These are phyloP conservation scores for Hypoxylon sp. DNA, from an alignment of 2,329 filamentous ascomycete species.

Conservation along the genomic window DNA sequence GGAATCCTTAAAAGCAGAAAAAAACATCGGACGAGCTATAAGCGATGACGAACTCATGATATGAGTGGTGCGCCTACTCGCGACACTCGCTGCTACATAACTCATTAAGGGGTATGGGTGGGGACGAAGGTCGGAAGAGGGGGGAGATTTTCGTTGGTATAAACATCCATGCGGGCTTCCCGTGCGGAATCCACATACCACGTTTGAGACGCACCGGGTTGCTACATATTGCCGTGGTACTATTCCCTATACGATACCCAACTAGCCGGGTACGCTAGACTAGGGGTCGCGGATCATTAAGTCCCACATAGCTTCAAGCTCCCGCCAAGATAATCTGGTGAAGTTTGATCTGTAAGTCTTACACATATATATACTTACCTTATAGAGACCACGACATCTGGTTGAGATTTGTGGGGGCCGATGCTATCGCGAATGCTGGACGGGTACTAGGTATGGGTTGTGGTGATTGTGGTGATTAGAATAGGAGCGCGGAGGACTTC, in stretches of 20 bases:
- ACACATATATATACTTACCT: background rate
- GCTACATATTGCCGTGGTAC: background rate
- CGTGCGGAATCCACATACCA: background rate
- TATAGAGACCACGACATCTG: background rate
- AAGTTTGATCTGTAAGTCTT: background rate
- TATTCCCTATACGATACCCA: constrained; percentile 25
- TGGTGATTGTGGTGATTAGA: background rate
- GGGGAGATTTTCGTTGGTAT: background rate
- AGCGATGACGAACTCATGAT: background rate
- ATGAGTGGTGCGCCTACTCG: background rate
- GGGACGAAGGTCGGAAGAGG: background rate
- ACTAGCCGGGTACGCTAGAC: constrained; percentile 26
- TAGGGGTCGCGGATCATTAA: constrained; percentile 2
- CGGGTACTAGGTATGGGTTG: background rate
- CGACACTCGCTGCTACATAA: background rate
- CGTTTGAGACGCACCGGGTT: constrained; percentile 7
- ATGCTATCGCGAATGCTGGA: background rate
- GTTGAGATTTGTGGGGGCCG: constrained; percentile 1
- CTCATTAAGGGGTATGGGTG: background rate
- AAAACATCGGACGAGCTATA: background rate
- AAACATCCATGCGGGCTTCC: constrained; percentile 1
- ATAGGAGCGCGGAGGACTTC: background rate
- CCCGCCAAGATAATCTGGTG: constrained; percentile 4
- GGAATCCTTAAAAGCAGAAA: background rate
- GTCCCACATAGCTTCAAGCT: constrained; percentile 23